phyloP scores from a whole-genome alignment of 352 stramenopile genomes.

The Phytopythium oedochilum region DNA sequence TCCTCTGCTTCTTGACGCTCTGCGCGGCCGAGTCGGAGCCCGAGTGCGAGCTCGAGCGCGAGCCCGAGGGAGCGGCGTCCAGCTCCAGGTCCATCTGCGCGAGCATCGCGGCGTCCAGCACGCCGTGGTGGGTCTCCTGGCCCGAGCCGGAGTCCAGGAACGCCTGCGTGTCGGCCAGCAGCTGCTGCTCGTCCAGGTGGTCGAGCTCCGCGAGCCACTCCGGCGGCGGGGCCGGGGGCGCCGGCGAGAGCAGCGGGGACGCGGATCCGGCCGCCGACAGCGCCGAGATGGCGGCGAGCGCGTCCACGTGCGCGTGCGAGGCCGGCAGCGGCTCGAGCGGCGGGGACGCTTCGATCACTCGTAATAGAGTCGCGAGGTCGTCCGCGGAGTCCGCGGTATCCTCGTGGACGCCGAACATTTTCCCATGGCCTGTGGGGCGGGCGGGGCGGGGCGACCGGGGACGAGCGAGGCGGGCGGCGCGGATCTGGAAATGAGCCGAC shows the following conservation, averaged over 20 bases:
- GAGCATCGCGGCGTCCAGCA: background rate
- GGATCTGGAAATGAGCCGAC: background rate
- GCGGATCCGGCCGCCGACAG: background rate
- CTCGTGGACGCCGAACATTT: constrained; percentile 2
- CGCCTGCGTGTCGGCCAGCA: constrained; percentile 14
- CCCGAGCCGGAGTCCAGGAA: background rate
- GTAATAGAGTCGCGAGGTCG: background rate
- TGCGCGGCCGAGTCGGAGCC: background rate
- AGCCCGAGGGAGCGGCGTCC: background rate
- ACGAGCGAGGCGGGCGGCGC: background rate
- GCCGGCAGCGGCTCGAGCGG: constrained; percentile 1
- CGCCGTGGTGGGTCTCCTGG: background rate
- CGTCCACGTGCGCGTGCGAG: constrained; percentile 5
- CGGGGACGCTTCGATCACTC: constrained; percentile 8
- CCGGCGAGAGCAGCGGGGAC: background rate
- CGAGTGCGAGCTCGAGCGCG: background rate
- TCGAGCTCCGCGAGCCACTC: background rate
- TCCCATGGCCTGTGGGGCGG: background rate
- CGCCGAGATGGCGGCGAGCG: constrained; percentile 1
- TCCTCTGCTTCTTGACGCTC: constrained; percentile 1
- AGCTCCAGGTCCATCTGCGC: background rate
- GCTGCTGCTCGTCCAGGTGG: constrained; percentile 5
- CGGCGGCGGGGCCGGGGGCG: background rate
- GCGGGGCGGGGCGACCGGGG: background rate
- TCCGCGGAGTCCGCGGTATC: constrained; percentile 1